Evolutionary conservation across 345 rosid species (phyloP).

Genomic region (Melaleuca quinquenervia): DNA sequence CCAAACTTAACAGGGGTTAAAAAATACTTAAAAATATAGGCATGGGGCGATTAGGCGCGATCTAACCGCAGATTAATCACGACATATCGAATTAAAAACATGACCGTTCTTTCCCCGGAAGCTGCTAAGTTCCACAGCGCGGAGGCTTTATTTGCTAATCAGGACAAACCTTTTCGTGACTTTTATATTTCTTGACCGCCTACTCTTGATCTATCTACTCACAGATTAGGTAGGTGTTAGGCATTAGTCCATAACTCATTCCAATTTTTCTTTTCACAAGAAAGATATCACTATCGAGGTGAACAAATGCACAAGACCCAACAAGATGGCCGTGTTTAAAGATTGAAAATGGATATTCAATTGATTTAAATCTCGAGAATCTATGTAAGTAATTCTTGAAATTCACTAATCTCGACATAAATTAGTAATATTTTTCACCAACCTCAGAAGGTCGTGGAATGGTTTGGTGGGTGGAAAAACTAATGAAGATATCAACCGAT

Average conservation of each 20-base stretch:
- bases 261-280: background rate
- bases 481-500: background rate
- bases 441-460: background rate
- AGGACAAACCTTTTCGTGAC: background rate
- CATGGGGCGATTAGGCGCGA: background rate
- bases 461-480: fast-evolving
- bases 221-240: background rate
- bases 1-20: background rate
- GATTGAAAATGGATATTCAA: background rate
- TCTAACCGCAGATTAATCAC: background rate
- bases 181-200: background rate
- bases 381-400: background rate
- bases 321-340: background rate
- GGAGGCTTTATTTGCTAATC: background rate
- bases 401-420: background rate
- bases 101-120: background rate
- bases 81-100: background rate
- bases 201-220: background rate
- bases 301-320: background rate
- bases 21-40: too few relatives aligned
- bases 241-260: background rate
- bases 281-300: background rate
- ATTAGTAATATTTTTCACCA: background rate
- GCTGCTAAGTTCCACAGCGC: background rate
- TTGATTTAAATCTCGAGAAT: background rate